Base-by-base conservation (phyloP, 2,329 filamentous ascomycete genomes). In the Penicillium brevicompactum region DNA sequence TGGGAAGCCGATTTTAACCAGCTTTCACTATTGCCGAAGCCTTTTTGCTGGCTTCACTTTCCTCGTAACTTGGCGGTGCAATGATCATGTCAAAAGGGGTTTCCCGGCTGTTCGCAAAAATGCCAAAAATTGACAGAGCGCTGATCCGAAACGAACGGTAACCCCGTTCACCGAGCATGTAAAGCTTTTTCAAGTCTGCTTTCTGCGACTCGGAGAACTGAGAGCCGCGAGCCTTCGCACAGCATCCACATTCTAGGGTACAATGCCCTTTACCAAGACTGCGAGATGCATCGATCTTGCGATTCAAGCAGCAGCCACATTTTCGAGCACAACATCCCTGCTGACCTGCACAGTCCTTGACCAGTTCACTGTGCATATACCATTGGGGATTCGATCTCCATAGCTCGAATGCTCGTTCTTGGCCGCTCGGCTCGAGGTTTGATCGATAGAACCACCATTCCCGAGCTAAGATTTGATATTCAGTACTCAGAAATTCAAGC, bases 361-460 rank as follows among this genome's bases (percentile, higher is more conserved):
- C 5, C 22, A 57, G 16, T 3, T 37, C 42, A 37, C 31, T 34
- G 22, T 57, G 51, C 45, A 57, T 53, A 46, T 57, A 55, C 55
- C 55, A 57, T 16, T n/a, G 34, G 18, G 51, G 42, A 44, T 54
- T 42, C 47, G 55, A 55, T 16, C 51, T 50, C 55, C 55, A 57
- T 21, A 57, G 27, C 4, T 54, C 34, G 38, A 57, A 54, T 31
- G 14, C 51, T 50, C 51, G 40, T 24, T 22, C 38, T 7, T 40
- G 37, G n/a, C 37, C 37, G 16, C 5, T 40, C 4, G 10, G 32
- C 14, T 8, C 13, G 5, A 18, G 14, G 14, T 16, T 8, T 40
- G 5, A 2, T 5, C 14, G n/a, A 40, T 40, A 40, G 11, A 34
- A 11, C 37, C 37, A 40, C 37, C 37, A 40, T 14, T 9, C 16